phyloP scores from a whole-genome alignment of 148 eudicot species.

The Arbutus unedo region DNA sequence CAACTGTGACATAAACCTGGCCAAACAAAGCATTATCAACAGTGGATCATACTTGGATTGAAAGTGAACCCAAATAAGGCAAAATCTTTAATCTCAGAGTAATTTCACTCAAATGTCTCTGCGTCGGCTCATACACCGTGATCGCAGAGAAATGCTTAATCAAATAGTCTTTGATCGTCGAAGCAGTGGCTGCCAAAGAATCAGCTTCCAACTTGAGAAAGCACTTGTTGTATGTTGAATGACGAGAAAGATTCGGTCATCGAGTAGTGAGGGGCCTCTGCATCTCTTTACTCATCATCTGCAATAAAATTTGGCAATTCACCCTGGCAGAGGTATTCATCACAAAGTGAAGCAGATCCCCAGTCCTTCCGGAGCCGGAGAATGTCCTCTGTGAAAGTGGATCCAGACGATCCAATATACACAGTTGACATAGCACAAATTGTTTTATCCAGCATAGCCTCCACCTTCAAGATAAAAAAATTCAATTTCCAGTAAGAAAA shows the following conservation, averaged over 20 bases:
- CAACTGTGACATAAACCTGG: neutral
- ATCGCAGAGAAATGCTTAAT: too few species aligned
- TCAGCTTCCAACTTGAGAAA: too few species aligned
- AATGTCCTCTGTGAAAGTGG: constrained; percentile 98
- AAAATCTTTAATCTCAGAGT: neutral
- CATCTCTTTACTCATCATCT: constrained; percentile 60
- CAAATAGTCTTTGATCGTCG: too few species aligned
- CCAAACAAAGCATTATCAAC: neutral
- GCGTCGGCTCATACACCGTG: too few species aligned
- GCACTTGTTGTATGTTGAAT: too few species aligned
- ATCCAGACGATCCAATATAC: constrained; percentile 87
- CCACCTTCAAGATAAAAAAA: constrained; percentile 62
- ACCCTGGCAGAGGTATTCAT: constrained; percentile 84
- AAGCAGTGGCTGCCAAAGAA: too few species aligned
- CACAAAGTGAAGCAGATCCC: constrained; percentile 81
- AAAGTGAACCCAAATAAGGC: neutral
- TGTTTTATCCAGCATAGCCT: constrained; percentile 97
- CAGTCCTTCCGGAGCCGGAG: constrained; percentile 83
- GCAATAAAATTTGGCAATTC: constrained; percentile 89
- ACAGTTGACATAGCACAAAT: constrained; percentile 84
- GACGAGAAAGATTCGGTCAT: too few species aligned
- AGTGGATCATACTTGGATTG: neutral
- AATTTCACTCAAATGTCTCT: too few species aligned
- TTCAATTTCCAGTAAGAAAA: neutral
- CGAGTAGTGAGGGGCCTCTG: neutral